phyloP scores from a whole-genome alignment of 257 asterid genomes.

The Solanum stenotomum region DNA sequence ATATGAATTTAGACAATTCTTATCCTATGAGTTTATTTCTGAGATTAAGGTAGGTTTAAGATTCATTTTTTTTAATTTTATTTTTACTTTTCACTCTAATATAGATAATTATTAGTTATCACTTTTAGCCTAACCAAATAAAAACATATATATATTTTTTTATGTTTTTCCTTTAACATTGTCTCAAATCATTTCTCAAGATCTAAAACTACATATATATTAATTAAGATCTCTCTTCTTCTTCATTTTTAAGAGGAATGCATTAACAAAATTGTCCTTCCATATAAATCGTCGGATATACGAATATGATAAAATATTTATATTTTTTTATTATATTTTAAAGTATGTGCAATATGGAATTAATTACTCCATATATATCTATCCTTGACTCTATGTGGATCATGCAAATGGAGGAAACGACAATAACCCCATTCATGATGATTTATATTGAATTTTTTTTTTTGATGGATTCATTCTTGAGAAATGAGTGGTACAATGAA shows the following conservation, averaged over 20 bases:
- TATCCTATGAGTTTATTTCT: too few species aligned
- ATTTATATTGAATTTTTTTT: neutral
- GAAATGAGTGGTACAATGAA: neutral
- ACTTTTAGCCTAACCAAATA: too few species aligned
- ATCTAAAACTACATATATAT: too few species aligned
- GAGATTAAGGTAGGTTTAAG: too few species aligned
- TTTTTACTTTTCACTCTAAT: neutral
- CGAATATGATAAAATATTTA: neutral
- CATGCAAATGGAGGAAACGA: neutral
- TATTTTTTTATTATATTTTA: too few species aligned
- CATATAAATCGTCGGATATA: neutral
- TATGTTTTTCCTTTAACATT: neutral
- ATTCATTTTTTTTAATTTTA: too few species aligned
- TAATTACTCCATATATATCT: neutral
- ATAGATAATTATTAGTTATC: too few species aligned
- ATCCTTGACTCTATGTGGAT: neutral
- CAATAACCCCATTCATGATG: neutral
- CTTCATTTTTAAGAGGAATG: fast-evolving
- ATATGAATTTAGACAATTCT: too few species aligned
- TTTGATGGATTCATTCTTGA: neutral
- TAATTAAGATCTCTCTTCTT: neutral
- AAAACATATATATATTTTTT: neutral
- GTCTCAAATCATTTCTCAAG: too few species aligned
- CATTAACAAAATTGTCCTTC: fast-evolving
- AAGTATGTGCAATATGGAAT: neutral